Evolutionary conservation across 2,329 filamentous ascomycete species (phyloP).

Genomic region (Monosporascus cannonballus): DNA sequence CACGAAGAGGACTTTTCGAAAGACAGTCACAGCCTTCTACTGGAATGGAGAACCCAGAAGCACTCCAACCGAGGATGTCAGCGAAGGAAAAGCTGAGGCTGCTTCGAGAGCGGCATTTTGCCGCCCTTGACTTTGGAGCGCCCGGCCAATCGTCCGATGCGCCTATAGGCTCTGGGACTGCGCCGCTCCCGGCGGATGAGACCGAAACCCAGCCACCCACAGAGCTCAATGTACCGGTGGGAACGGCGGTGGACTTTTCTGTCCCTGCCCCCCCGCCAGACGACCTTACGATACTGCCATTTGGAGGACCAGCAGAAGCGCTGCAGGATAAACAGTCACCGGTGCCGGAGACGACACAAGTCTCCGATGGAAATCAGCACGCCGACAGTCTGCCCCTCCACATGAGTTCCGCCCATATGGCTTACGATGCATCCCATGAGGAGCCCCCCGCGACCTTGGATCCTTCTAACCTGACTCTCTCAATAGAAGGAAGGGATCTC

Average conservation of each 20-base stretch:
- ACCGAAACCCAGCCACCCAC: not conserved
- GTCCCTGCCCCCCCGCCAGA: constrained; percentile 3
- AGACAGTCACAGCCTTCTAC: constrained; percentile 2
- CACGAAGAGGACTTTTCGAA: not conserved
- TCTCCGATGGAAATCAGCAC: not conserved
- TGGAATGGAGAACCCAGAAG: constrained; percentile 16
- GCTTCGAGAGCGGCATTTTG: constrained; percentile 16
- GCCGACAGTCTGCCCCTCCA: not conserved
- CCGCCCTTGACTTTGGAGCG: not conserved
- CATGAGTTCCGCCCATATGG: constrained; percentile 3
- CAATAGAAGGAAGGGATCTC: constrained; percentile 22
- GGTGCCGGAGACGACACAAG: not conserved
- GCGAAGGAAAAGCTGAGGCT: constrained; percentile 19
- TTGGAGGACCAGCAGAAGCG: not conserved
- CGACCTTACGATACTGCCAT: not conserved
- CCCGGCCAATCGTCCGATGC: not conserved
- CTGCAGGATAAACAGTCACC: not conserved
- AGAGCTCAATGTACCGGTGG: not conserved
- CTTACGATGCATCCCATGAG: constrained; percentile 11
- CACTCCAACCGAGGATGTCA: constrained; percentile 10
- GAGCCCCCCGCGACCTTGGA: constrained; percentile 23
- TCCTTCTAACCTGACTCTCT: constrained; percentile 23
- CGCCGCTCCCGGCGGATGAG: not conserved
- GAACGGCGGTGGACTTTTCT: not conserved
- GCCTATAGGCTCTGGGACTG: not conserved